phyloP scores from a whole-genome alignment of 805 yeast genomes.

The Osmozyma mogii region DNA sequence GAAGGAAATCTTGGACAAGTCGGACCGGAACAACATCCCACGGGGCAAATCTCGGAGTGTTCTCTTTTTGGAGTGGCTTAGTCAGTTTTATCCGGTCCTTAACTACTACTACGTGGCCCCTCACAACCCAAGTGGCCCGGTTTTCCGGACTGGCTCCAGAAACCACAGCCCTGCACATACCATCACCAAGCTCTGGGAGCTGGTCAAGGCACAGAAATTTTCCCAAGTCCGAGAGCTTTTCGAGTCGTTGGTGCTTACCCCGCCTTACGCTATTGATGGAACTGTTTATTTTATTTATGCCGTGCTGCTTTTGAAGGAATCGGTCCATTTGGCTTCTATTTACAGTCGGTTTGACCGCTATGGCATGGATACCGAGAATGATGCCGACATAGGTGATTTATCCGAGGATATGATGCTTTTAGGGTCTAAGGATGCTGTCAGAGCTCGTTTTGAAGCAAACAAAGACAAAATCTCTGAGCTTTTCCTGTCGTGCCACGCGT shows the following conservation, averaged over 20 bases:
- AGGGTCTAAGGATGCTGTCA: constrained; percentile 9
- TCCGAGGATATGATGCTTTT: constrained; percentile 9
- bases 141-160: constrained; percentile 32
- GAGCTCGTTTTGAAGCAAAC: constrained; percentile 6
- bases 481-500: constrained; percentile 16
- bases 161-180: constrained; percentile 35
- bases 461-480: constrained; percentile 1
- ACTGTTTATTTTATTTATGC: constrained; percentile 29
- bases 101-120: not conserved
- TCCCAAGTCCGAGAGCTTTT: constrained; percentile 24
- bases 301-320: constrained; percentile 21
- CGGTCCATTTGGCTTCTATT: constrained; percentile 11
- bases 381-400: constrained; percentile 10
- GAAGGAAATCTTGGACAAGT: constrained; percentile 42
- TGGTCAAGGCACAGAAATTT: constrained; percentile 28
- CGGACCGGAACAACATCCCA: no score
- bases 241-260: constrained; percentile 30
- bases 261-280: constrained; percentile 38
- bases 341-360: no score
- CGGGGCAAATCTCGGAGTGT: no score
- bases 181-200: constrained; percentile 35
- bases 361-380: constrained; percentile 3
- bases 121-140: constrained; percentile 21
- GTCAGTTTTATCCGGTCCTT: not conserved
- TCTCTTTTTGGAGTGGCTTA: not conserved